Conservation (phyloP, 2,329 filamentous ascomycete genomes). For the Verticillium longisporum region DNA sequence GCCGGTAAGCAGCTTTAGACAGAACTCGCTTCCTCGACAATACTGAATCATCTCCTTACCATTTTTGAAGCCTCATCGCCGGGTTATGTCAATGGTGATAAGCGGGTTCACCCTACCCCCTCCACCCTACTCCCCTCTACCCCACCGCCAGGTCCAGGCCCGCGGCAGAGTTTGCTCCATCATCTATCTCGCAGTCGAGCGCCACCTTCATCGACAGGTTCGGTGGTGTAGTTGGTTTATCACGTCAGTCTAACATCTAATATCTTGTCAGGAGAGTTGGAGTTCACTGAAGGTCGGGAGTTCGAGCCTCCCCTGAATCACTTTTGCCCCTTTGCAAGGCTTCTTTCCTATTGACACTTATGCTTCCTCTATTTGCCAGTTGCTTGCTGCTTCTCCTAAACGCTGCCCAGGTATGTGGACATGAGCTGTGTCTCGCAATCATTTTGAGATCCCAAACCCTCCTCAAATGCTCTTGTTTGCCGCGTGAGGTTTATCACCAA, state of each 20-base stretch:
- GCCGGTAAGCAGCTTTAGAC: not conserved
- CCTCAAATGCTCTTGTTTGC: too few relatives aligned
- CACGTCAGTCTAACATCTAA: not conserved
- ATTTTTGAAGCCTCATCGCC: not conserved
- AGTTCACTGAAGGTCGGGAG: slow-evolving; percentile 1
- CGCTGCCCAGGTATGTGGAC: too few relatives aligned
- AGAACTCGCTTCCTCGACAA: not conserved
- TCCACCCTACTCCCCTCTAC: not conserved
- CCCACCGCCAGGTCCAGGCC: not conserved
- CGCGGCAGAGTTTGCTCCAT: not conserved
- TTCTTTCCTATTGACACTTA: too few relatives aligned
- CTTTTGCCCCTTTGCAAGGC: not conserved
- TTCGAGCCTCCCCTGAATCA: slow-evolving; percentile 2
- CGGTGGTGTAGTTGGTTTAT: not conserved
- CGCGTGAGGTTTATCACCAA: too few relatives aligned
- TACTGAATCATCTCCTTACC: not conserved
- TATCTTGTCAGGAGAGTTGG: not conserved
- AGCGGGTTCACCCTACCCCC: not conserved
- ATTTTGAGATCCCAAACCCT: too few relatives aligned
- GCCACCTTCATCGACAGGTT: not conserved
- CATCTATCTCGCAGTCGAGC: not conserved
- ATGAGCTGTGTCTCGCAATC: too few relatives aligned
- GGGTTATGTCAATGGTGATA: not conserved
- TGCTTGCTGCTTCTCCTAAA: too few relatives aligned
- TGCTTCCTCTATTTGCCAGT: not conserved